These are phyloP conservation scores for Phytophthora capsici DNA, from an alignment of 352 stramenopile species.

Conservation along the genomic window DNA sequence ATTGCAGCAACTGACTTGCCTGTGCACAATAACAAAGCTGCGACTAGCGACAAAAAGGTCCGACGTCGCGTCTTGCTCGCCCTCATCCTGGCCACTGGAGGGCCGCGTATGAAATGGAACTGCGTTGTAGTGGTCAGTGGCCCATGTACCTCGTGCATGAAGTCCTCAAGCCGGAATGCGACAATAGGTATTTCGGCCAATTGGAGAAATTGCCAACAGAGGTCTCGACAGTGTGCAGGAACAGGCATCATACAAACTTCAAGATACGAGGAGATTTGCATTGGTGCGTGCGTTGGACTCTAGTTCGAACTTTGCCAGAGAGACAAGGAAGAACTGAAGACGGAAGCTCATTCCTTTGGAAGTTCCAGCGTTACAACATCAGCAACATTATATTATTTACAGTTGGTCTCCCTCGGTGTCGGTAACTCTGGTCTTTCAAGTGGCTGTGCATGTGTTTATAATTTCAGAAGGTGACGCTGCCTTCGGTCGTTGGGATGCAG, in stretches of 20 bases:
- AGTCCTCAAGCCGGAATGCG: background rate
- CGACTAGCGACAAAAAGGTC: slow-evolving; percentile 21
- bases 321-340: no score
- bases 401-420: slow-evolving; percentile 7
- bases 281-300: slow-evolving; percentile 2
- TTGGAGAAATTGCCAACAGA: slow-evolving; percentile 11
- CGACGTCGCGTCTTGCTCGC: slow-evolving; percentile 7
- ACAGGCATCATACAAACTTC: slow-evolving; percentile 11
- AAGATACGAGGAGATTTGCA: slow-evolving; percentile 3
- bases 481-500: slow-evolving; percentile 4
- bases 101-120: background rate
- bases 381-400: slow-evolving; percentile 25
- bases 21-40: slow-evolving; percentile 13
- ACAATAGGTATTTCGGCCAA: slow-evolving; percentile 16
- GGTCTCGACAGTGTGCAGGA: background rate
- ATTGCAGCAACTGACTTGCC: slow-evolving; percentile 6
- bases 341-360: no score
- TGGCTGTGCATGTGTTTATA: no score
- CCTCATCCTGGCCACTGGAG: slow-evolving; percentile 8
- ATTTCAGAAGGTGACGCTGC: slow-evolving; percentile 7
- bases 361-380: slow-evolving; percentile 11
- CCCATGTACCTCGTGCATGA: slow-evolving; percentile 21
- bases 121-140: background rate
- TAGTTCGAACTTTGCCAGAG: no score
- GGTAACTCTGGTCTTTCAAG: no score